phyloP scores from a whole-genome alignment of 208 protist genomes.

The Kentomonas sorsogonicus region DNA sequence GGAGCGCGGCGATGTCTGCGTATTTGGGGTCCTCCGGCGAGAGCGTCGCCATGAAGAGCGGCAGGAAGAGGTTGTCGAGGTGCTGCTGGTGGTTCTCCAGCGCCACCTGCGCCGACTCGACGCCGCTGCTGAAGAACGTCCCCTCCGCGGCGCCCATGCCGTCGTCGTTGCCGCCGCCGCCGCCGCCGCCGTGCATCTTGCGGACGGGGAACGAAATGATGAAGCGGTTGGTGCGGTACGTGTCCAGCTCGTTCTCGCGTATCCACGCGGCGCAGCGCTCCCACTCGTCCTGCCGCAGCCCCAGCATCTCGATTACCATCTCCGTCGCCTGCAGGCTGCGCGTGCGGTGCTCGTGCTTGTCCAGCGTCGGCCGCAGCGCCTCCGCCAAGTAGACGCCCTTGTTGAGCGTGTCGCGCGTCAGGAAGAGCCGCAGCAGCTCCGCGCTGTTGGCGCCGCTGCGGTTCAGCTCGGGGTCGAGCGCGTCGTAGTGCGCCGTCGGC shows the following conservation, averaged over 20 bases:
- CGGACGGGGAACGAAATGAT: conserved; percentile 66
- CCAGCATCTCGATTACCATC: conserved; percentile 72
- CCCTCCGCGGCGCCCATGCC: neutral
- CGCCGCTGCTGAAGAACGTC: neutral
- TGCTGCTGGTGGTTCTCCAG: conserved; percentile 94
- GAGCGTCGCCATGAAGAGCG: conserved; percentile 96
- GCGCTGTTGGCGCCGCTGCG: conserved; percentile 78
- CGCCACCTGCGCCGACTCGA: conserved; percentile 47
- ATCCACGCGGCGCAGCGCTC: conserved; percentile 92
- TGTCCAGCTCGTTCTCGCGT: conserved; percentile 78
- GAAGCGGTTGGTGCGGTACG: conserved; percentile 90
- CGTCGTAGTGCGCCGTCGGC: conserved; percentile 71
- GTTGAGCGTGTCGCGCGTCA: conserved; percentile 94
- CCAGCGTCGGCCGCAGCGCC: conserved; percentile 76
- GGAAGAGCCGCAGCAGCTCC: conserved; percentile 93
- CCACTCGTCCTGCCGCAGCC: conserved; percentile 90
- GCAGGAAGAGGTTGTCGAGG: conserved; percentile 96
- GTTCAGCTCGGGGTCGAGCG: conserved; percentile 96
- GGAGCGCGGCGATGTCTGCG: conserved; percentile 90
- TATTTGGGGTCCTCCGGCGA: conserved; percentile 87
- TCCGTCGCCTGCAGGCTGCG: conserved; percentile 85
- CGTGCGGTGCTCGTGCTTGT: conserved; percentile 70
- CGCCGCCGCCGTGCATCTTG: conserved; percentile 15
- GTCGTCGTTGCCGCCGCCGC: neutral
- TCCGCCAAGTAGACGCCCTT: conserved; percentile 94